These are phyloP conservation scores for Mucor racemosus DNA, from an alignment of 371 early-diverging fungal species.

Conservation along the genomic window DNA sequence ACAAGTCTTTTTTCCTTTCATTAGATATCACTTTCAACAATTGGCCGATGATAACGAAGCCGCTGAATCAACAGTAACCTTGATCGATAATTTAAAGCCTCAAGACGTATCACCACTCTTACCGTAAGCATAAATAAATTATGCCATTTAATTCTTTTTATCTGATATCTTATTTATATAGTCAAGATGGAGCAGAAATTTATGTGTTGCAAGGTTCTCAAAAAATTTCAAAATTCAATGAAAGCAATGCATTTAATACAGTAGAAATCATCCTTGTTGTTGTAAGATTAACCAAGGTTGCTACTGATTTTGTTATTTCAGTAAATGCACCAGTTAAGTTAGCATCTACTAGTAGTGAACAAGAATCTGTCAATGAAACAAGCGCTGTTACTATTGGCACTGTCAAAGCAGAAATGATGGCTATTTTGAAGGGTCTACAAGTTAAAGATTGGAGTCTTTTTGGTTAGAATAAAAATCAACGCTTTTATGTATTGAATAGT, in stretches of 20 bases:
- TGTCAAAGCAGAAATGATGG: constrained; percentile 55
- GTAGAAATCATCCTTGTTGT: constrained; percentile 73
- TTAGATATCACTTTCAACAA: constrained; percentile 79
- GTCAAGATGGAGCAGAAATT: constrained; percentile 20
- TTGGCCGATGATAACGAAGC: constrained; percentile 84
- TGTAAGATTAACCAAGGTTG: constrained; percentile 63
- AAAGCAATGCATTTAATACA: constrained; percentile 59
- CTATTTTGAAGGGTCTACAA: constrained; percentile 43
- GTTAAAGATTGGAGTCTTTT: constrained; percentile 70
- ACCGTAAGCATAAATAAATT: constrained; percentile 50
- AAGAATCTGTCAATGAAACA: constrained; percentile 40
- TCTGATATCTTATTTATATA: constrained; percentile 2
- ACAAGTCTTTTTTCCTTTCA: background rate
- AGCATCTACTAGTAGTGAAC: constrained; percentile 45
- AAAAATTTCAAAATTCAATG: constrained; percentile 73
- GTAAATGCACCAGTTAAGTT: constrained; percentile 68
- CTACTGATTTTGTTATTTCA: constrained; percentile 77
- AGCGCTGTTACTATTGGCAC: constrained; percentile 32
- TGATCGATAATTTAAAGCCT: constrained; percentile 30
- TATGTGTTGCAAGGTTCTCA: constrained; percentile 65
- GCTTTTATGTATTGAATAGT: too few species aligned
- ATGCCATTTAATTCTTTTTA: background rate
- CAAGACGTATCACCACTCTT: constrained; percentile 48
- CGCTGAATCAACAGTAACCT: constrained; percentile 26
- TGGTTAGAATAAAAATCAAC: constrained; percentile 23